Conservation (phyloP, 257 asterid genomes). For the Solanum arcanum region DNA sequence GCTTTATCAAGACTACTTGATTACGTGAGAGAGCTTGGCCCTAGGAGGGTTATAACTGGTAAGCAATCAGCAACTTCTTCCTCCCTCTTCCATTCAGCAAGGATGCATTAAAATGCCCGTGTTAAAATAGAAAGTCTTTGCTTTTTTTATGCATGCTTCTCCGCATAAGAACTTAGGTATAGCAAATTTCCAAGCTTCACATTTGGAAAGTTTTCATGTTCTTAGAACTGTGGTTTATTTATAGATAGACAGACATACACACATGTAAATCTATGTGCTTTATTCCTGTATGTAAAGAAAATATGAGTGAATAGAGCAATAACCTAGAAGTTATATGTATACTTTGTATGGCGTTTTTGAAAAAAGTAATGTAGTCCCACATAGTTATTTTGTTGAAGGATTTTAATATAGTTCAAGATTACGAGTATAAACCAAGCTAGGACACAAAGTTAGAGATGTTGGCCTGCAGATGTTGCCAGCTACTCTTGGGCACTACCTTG, state of each 20-base stretch:
- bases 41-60: slow-evolving; percentile 87
- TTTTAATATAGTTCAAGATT: background rate
- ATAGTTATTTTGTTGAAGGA: background rate
- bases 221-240: background rate
- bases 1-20: slow-evolving; percentile 82
- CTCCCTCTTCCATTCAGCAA: background rate
- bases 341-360: background rate
- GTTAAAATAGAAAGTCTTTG: background rate
- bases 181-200: background rate
- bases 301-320: background rate
- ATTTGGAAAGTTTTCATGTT: background rate
- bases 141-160: background rate
- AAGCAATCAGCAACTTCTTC: background rate
- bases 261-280: background rate
- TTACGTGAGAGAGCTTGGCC: slow-evolving; percentile 66
- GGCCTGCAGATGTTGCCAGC: background rate
- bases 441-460: background rate
- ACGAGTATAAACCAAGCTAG: background rate
- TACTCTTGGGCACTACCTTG: background rate
- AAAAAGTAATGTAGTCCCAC: background rate
- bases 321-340: background rate
- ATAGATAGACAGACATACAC: background rate
- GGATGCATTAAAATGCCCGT: background rate
- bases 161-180: background rate
- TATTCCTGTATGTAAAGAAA: background rate